A percentile compares a stretch with the other conserved stretches of the same genome.
These are phyloP conservation scores for Datisca glomerata DNA, from an alignment of 306 rosid species.

Conservation along the genomic window DNA sequence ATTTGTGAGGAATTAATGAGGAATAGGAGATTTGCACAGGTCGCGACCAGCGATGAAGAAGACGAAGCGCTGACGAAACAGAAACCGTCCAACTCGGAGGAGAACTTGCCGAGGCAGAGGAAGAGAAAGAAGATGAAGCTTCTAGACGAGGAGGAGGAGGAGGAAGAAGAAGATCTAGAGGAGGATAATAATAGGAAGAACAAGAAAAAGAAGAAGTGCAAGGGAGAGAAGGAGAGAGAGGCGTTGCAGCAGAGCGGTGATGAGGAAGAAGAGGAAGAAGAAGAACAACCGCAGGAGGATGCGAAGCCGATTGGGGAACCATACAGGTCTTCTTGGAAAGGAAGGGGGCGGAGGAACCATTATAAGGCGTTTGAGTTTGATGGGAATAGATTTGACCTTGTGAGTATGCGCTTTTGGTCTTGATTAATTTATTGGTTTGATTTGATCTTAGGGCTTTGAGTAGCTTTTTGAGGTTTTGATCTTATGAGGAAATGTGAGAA, in stretches of 20 bases:
- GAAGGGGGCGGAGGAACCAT: slow-evolving; percentile 53
- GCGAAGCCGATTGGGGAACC: slow-evolving; percentile 72
- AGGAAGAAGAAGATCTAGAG: slow-evolving; percentile 3
- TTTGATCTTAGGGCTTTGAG: slow-evolving; percentile 1
- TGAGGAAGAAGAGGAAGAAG: slow-evolving; percentile 35
- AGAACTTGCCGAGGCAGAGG: slow-evolving; percentile 14
- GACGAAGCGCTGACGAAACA: slow-evolving; percentile 31
- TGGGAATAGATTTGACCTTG: slow-evolving; percentile 59
- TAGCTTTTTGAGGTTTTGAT: background rate
- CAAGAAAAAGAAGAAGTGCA: background rate
- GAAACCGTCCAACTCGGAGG: slow-evolving; percentile 11
- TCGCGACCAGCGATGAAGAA: slow-evolving; percentile 71
- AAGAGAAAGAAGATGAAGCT: slow-evolving; percentile 44
- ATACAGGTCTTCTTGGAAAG: slow-evolving; percentile 62
- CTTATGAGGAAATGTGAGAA: no score
- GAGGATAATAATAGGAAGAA: slow-evolving; percentile 4
- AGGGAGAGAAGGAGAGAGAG: slow-evolving; percentile 10
- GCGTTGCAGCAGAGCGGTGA: slow-evolving; percentile 8
- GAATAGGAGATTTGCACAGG: slow-evolving; percentile 59
- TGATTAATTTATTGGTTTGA: background rate
- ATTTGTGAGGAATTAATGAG: slow-evolving; percentile 30
- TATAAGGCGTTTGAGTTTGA: slow-evolving; percentile 65
- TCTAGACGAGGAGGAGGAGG: slow-evolving; percentile 19
- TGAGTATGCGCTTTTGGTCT: slow-evolving; percentile 11
- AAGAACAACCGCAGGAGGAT: slow-evolving; percentile 37